A percentile compares a stretch with the other conserved stretches of the same genome.
These are phyloP conservation scores for Solanum sejunctum DNA, from an alignment of 257 asterid species.

Conservation along the genomic window DNA sequence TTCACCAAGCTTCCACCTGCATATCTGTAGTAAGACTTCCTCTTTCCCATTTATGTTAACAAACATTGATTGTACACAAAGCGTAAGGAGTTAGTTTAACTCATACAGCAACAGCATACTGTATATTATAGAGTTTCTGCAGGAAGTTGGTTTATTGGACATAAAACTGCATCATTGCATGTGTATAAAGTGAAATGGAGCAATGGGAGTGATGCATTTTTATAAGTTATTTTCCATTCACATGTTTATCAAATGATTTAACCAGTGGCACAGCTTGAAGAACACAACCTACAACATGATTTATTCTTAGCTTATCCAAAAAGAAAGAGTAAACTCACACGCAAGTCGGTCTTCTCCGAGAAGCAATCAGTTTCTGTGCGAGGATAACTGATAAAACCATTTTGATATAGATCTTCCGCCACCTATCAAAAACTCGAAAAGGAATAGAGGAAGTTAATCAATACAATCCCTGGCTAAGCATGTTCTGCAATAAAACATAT, in stretches of 20 bases:
- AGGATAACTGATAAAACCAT: constrained; percentile 98
- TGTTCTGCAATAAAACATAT: not conserved
- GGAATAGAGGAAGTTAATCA: constrained; percentile 2
- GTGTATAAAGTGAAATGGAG: not conserved
- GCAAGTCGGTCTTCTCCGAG: constrained; percentile 63
- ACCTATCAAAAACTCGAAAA: constrained; percentile 33
- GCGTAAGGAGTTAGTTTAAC: not conserved
- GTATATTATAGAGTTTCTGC: not conserved
- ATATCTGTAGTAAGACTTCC: not conserved
- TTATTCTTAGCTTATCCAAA: not conserved
- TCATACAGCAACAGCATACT: not conserved
- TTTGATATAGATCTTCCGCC: constrained; percentile 93
- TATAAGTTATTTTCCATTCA: not conserved
- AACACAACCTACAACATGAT: not conserved
- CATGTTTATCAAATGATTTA: not conserved
- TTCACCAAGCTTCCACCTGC: not conserved
- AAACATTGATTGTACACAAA: not conserved
- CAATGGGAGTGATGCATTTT: not conserved
- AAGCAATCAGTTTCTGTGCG: constrained; percentile 96
- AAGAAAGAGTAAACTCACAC: constrained; percentile 26
- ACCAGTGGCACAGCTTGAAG: not conserved
- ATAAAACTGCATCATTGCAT: not conserved
- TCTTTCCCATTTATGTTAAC: not conserved
- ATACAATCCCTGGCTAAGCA: not conserved
- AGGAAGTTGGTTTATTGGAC: not conserved